Base-by-base conservation (phyloP, 495 filamentous ascomycete species). In the Lepraria neglecta region DNA sequence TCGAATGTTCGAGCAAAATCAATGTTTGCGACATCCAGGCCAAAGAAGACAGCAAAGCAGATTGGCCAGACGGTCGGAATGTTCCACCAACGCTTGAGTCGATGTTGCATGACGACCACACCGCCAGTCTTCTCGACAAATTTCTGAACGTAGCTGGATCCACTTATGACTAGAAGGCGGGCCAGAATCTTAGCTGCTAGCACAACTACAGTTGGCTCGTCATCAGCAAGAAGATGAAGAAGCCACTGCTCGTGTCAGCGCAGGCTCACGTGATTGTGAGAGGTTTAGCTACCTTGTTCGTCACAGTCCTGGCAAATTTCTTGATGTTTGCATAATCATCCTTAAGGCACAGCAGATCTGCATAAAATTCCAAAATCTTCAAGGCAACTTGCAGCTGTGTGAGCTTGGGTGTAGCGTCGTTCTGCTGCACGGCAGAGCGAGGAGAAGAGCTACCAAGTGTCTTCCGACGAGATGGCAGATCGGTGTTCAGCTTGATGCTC, bases 261-360 rank as follows among this genome's bases (percentile, higher is more conserved):
- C 57, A 62, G 53, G 64, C 67, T 52, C 55, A 57, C 0, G 24
- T 4, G 45, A 12, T 30, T 47, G 27, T 27, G 30, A 24, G 42
- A 28, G 62, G 42, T 59, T 43, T 55, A 75, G 82, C 68, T 78
- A 94, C 91, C 84, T 95, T 97, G 65, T 92, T 95, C 31, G 95
- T 97, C 4, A 97, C 92, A 2, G 91, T 94, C 74, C 86, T 90
- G 17, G 92, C 90, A 75, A 98, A 98, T 67, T 89, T 92, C 67
- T 83, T 83, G 56, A 96, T 84, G 42, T 86, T 85, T 15, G 76
- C 71, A 14, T 69, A 67, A 62, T 86, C 88, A 44, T 77, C 76
- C 64, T 84, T 82, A 56, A 88, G 83, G 66, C 90, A 95, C n/a
- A 97, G 76, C 3, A 95, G 73, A 38, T 87, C 77, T n/a, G 87